phyloP scores from a whole-genome alignment of 768 basidiomycete genomes.

The Boletus pseudopeckii region DNA sequence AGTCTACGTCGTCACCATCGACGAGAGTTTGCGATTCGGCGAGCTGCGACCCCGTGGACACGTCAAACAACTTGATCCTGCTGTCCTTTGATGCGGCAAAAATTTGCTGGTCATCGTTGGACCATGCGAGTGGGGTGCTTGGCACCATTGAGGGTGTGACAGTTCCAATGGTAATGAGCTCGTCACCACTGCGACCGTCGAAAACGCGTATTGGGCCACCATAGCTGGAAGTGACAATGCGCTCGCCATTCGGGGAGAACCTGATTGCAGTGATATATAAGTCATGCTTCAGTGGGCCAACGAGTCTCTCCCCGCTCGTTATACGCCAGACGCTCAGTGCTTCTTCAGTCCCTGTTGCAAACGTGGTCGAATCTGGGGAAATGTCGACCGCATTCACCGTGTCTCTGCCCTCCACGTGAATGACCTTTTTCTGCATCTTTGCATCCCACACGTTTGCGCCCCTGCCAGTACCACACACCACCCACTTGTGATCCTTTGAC shows the following conservation, averaged over 20 bases:
- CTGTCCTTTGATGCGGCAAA: neutral
- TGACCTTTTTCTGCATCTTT: too few relatives aligned
- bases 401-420: neutral
- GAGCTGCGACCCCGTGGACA: neutral
- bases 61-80: neutral
- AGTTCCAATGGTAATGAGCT: neutral
- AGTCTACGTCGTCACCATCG: neutral
- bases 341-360: neutral
- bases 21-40: neutral
- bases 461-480: too few relatives aligned
- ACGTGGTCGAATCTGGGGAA: neutral
- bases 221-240: neutral
- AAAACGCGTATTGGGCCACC: neutral
- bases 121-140: neutral
- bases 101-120: neutral
- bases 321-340: neutral
- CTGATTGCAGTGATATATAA: neutral
- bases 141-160: neutral
- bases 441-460: too few relatives aligned
- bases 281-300: neutral
- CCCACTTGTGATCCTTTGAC: too few relatives aligned
- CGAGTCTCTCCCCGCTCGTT: neutral
- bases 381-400: accelerated
- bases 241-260: neutral
- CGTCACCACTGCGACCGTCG: neutral